A percentile compares a stretch with the other conserved stretches of the same genome.
Conservation (phyloP, 2,329 filamentous ascomycete genomes). For the Coniochaeta prunicola region DNA sequence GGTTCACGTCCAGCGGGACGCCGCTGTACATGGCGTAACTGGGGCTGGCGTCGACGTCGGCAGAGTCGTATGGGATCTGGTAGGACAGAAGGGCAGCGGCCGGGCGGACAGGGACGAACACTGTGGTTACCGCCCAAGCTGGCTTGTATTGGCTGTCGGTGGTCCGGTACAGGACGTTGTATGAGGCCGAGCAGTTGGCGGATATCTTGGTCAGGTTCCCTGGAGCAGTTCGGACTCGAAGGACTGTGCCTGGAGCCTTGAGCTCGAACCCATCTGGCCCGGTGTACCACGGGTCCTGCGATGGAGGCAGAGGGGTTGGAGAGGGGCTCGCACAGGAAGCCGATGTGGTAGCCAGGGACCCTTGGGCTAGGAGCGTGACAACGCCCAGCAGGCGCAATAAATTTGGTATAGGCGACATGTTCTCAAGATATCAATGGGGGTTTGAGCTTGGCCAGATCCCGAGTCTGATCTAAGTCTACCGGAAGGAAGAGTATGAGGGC, state of each 20-base stretch:
- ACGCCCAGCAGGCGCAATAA: neutral
- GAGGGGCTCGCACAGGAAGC: neutral
- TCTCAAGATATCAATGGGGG: neutral
- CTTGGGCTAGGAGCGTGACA: neutral
- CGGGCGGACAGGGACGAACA: constrained; percentile 19
- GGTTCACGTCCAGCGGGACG: constrained; percentile 18
- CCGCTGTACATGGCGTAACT: constrained; percentile 23
- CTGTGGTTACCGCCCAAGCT: constrained; percentile 30
- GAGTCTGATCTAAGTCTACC: neutral
- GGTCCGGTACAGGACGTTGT: constrained; percentile 30
- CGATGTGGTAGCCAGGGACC: neutral
- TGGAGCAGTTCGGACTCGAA: constrained; percentile 20
- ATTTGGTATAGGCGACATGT: neutral
- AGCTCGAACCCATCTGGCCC: constrained; percentile 20
- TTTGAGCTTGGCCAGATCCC: neutral
- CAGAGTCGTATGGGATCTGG: constrained; percentile 32
- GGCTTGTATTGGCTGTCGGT: constrained; percentile 24
- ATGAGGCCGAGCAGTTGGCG: constrained; percentile 15
- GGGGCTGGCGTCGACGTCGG: constrained; percentile 27
- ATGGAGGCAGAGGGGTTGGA: constrained; percentile 14
- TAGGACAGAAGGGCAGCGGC: constrained; percentile 29
- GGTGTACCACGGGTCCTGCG: constrained; percentile 24
- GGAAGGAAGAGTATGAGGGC: neutral
- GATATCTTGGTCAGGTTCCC: constrained; percentile 16
- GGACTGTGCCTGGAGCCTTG: constrained; percentile 18